Base-by-base conservation (phyloP, 768 basidiomycete genomes). In the Xerocomus brunneocitrinus region DNA sequence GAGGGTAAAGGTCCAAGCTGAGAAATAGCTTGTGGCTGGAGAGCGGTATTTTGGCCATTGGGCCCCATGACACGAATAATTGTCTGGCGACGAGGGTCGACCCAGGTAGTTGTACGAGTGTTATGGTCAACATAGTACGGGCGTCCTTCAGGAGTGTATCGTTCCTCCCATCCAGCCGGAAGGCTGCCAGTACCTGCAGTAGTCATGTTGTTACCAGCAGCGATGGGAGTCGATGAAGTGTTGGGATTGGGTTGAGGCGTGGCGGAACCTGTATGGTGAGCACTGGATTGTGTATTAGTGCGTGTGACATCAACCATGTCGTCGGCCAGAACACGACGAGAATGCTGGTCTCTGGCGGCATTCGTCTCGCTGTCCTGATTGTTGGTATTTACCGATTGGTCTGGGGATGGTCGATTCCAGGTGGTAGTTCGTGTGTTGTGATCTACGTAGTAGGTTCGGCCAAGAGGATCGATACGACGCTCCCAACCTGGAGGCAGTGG, bases 61-160 rank as follows among this genome's bases (percentile, higher is more conserved):
- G 94, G 92, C 19, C 92, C 95, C 86, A 98, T 90, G 45, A 98
- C 95, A 57, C 95, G 93, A 55, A 98, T 88, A 56, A 98, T 82
- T 10, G 94, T 93, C 74, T 98, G 97, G 43, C 97, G 85, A 47
- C 97, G 88, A 36, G 97, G 97, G 68, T 99, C 97, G 24, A 98
- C 95, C 97, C 97, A 99, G n/a, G 97, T 99, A 31, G 97, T 98
- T 19, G 97, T 98, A 45, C 97, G 84, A 10, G 95, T 98, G 67
- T 99, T 99, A 75, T 99, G 97, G 69, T 99, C 97, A 47, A 99
- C 97, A 70, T 97, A 99, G 73, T 99, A 99, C 2, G 97, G 93
- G 38, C 97, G 84, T 19, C 97, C 97, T 73, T 99, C 97, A 0
- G 95, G 94, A 3, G 97, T 99, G 73, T 95, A 95, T 35, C 97